Conservation (phyloP, 768 basidiomycete species). For the Tricholoma sp. region DNA sequence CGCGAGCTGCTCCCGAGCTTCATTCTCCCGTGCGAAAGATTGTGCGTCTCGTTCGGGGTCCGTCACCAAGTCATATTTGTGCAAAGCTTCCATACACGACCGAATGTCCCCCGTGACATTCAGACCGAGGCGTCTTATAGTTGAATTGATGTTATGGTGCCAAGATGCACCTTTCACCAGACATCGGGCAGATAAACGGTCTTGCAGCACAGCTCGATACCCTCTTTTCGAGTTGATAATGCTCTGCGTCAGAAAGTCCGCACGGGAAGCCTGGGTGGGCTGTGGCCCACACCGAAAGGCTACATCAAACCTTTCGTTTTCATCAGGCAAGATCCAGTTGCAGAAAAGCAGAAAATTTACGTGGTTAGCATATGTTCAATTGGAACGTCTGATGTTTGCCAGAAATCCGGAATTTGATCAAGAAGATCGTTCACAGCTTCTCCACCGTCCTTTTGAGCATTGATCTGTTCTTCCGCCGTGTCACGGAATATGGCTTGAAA, state of each 20-base stretch:
- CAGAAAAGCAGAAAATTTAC: slow-evolving; percentile 30
- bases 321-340: background rate
- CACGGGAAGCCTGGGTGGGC: slow-evolving; percentile 34
- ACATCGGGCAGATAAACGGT: slow-evolving; percentile 35
- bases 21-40: slow-evolving; percentile 43
- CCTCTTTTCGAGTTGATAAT: slow-evolving; percentile 47
- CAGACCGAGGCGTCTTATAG: slow-evolving; percentile 38
- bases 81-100: slow-evolving; percentile 34
- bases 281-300: slow-evolving; percentile 50
- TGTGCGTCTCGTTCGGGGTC: slow-evolving; percentile 31
- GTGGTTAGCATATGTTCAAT: slow-evolving; percentile 55
- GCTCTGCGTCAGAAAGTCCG: slow-evolving; percentile 56
- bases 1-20: slow-evolving; percentile 56
- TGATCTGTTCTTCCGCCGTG: slow-evolving; percentile 20
- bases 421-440: slow-evolving; percentile 42
- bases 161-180: slow-evolving; percentile 43
- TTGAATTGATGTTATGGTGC: slow-evolving; percentile 45
- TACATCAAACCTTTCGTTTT: slow-evolving; percentile 51
- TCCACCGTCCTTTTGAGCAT: slow-evolving; percentile 30
- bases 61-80: slow-evolving; percentile 37
- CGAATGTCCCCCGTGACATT: slow-evolving; percentile 30
- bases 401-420: slow-evolving; percentile 50
- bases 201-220: slow-evolving; percentile 47
- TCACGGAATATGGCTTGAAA: slow-evolving; percentile 35
- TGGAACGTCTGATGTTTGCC: slow-evolving; percentile 45